Conservation (phyloP, 208 protist genomes). For the Angomonas deanei region DNA sequence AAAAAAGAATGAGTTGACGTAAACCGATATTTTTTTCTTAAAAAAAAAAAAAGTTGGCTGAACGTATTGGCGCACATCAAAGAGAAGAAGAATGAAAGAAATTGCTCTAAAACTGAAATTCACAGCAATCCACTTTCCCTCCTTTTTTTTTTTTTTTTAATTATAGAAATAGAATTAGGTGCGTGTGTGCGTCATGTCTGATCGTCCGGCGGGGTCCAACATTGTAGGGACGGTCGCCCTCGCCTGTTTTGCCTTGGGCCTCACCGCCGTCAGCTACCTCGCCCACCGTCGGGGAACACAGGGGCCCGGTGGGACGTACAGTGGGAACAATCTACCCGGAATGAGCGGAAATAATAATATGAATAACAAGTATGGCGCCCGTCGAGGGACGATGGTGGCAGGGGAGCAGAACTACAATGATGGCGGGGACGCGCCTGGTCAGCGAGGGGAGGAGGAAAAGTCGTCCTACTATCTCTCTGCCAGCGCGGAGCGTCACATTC, state of each 20-base stretch:
- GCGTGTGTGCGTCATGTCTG: background rate
- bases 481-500: constrained; percentile 70
- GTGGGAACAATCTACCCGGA: background rate
- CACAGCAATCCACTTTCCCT: background rate
- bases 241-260: constrained; percentile 19
- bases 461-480: constrained; percentile 49
- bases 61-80: background rate
- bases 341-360: background rate
- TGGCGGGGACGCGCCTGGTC: background rate
- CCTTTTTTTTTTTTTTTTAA: constrained; percentile 14
- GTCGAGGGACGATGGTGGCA: constrained; percentile 3
- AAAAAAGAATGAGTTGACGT: constrained; percentile 1
- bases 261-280: constrained; percentile 34
- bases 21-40: background rate
- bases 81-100: background rate
- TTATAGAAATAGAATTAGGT: constrained; percentile 1
- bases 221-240: constrained; percentile 24
- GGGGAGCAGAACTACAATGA: background rate
- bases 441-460: background rate
- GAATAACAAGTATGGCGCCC: background rate
- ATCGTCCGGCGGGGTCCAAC: constrained; percentile 2
- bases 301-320: background rate
- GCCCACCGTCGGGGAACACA: constrained; percentile 20
- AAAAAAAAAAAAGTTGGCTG: background rate
- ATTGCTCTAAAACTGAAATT: background rate